phyloP scores from a whole-genome alignment of 2,329 filamentous ascomycete species.

The Aspergillus novofumigatus region DNA sequence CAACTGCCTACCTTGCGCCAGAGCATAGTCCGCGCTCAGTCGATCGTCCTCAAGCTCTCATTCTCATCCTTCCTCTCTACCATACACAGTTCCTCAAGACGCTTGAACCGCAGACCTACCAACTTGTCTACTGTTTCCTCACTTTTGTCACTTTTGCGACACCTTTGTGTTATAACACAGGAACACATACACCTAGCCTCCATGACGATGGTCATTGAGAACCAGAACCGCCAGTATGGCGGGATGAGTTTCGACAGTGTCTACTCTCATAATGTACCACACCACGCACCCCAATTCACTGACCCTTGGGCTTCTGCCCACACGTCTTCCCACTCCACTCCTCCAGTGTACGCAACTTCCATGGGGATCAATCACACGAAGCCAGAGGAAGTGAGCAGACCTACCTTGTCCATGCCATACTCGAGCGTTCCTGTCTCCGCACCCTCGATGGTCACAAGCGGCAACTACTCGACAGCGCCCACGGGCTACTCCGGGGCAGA shows the following conservation, averaged over 20 bases:
- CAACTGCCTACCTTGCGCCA: not conserved
- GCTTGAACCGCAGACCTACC: not conserved
- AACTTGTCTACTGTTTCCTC: not conserved
- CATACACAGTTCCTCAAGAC: not conserved
- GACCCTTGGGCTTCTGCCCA: slow-evolving; percentile 75
- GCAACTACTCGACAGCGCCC: slow-evolving; percentile 59
- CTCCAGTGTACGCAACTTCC: slow-evolving; percentile 56
- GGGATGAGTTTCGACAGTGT: slow-evolving; percentile 77
- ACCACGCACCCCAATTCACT: slow-evolving; percentile 66
- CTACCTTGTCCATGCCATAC: slow-evolving; percentile 66
- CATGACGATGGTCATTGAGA: slow-evolving; percentile 96
- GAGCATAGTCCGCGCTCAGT: not conserved
- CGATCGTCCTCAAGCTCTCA: not conserved
- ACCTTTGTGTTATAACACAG: not conserved
- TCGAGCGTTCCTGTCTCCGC: slow-evolving; percentile 68
- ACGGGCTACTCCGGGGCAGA: slow-evolving; percentile 57
- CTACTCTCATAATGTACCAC: slow-evolving; percentile 64
- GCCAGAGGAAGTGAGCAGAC: slow-evolving; percentile 52
- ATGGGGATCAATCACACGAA: slow-evolving; percentile 59
- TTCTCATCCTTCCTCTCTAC: not conserved
- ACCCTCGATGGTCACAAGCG: slow-evolving; percentile 65
- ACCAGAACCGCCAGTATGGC: slow-evolving; percentile 76
- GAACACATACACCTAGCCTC: slow-evolving; percentile 32
- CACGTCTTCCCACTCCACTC: slow-evolving; percentile 57
- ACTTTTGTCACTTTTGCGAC: not conserved